Base-by-base conservation (phyloP, 2,329 filamentous ascomycete genomes). In the Pestalotiopsis fici region DNA sequence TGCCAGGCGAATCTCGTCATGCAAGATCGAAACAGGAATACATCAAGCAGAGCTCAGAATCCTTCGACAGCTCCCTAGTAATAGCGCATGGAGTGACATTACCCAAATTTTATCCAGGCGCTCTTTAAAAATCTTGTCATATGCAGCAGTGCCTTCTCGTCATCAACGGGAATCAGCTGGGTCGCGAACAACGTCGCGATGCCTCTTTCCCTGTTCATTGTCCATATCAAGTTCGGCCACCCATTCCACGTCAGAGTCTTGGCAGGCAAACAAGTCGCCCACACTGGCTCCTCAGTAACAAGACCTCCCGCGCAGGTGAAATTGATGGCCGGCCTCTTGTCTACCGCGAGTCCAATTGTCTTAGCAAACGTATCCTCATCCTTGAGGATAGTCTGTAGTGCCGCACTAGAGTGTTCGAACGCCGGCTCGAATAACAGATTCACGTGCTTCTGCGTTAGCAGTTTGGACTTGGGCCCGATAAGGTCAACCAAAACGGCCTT, bases 381-480 rank as follows among this genome's bases (percentile, higher is more conserved):
- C 39, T 57, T 2, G 2, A 25, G 47, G n/a, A 65, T 43, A 4
- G 18, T 21, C 23, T 39, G 23, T 18, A 75, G 67, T 68, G 71
- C 15, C 50, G n/a, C 28, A 68, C 57, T 72, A 56, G 28, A 71
- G 69, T 54, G 71, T 2, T 68, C 74, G 0, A 88, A 79, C 55
- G 85, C 85, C 0, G 85, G 78, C 64, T 76, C 71, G 69, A 87
- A 87, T 74, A 88, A 79, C 59, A 78, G 70, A 1, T 81, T 77
- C 0, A 83, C 78, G 0, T 80, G 84, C 3, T 74, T 74, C 0
- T 78, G 75, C 25, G 74, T 78, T 9, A 89, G 78, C 0, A 88
- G 69, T 59, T 79, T 83, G 71, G 11, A 88, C 72, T 39, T 79
- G 79, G 64, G 82, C 67, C 66, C 83, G 87, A 28, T 84, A 80